These are phyloP conservation scores for Dothistroma septosporum DNA, from an alignment of 2,329 filamentous ascomycete species.

Conservation along the genomic window DNA sequence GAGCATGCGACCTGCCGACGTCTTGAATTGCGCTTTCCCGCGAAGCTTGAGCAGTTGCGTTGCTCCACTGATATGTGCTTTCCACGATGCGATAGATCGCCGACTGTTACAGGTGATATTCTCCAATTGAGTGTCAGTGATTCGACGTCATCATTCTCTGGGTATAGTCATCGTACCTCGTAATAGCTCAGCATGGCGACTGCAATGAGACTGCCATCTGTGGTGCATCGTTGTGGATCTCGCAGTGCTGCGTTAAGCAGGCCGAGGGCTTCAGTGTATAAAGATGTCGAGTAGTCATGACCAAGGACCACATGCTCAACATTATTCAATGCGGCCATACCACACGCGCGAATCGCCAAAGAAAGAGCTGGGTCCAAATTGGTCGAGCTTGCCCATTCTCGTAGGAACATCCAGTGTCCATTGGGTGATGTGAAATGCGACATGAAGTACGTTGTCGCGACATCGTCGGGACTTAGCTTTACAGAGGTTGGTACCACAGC, in stretches of 20 bases:
- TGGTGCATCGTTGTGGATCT: constrained; percentile 29
- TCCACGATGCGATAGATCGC: constrained; percentile 36
- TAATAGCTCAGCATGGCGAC: constrained; percentile 37
- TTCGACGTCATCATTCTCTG: constrained; percentile 9
- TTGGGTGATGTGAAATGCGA: constrained; percentile 26
- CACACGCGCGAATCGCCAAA: constrained; percentile 31
- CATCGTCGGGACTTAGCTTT: constrained; percentile 23
- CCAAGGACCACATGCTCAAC: constrained; percentile 22
- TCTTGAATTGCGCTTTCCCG: constrained; percentile 30
- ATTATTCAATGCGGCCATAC: constrained; percentile 32
- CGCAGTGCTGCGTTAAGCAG: constrained; percentile 33
- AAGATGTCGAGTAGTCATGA: constrained; percentile 23
- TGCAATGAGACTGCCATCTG: constrained; percentile 35
- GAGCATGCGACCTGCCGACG: constrained; percentile 23
- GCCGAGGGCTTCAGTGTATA: constrained; percentile 32
- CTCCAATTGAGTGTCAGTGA: constrained; percentile 1
- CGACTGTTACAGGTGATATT: constrained; percentile 32
- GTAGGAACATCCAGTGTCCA: constrained; percentile 30
- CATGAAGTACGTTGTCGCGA: constrained; percentile 32
- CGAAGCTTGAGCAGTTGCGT: constrained; percentile 35
- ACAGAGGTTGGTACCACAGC: constrained; percentile 13
- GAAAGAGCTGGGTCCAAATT: constrained; percentile 26
- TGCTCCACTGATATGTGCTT: constrained; percentile 38
- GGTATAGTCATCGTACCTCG: constrained; percentile 28
- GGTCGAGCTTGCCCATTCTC: constrained; percentile 10